Conservation (phyloP, 495 filamentous ascomycete species). For the Podospora comata region DNA sequence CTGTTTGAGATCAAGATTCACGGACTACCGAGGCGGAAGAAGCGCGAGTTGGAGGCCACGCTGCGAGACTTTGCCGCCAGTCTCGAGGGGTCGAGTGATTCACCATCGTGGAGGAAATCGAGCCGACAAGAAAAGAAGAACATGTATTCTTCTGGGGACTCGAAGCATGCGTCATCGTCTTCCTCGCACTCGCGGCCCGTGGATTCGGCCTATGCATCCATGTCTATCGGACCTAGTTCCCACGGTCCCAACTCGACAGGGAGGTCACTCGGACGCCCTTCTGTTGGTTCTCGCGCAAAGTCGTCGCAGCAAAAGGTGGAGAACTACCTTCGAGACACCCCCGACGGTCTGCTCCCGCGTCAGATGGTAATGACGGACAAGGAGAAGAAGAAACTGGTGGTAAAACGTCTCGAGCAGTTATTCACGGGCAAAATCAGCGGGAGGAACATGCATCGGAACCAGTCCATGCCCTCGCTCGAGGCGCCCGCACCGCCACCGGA, state of each 20-base stretch:
- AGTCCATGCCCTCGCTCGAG: conserved; percentile 25
- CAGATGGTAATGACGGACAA: conserved; percentile 57
- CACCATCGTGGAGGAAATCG: conserved; percentile 32
- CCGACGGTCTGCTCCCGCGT: conserved; percentile 55
- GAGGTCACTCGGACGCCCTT: conserved; percentile 27
- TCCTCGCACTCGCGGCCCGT: conserved; percentile 55
- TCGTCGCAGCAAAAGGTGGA: conserved; percentile 52
- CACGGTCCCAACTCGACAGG: conserved; percentile 36
- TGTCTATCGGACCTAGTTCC: conserved; percentile 52
- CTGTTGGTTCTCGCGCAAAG: conserved; percentile 23
- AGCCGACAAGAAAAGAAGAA: conserved; percentile 32
- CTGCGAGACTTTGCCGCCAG: conserved; percentile 62
- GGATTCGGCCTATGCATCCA: conserved; percentile 74
- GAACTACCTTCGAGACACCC: conserved; percentile 60
- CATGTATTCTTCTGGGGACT: conserved; percentile 32
- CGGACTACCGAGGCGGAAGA: conserved; percentile 61
- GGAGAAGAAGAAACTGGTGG: conserved; percentile 67
- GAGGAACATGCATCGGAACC: conserved; percentile 18
- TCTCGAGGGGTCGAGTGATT: conserved; percentile 46
- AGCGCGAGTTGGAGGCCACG: conserved; percentile 68
- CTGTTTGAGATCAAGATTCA: conserved; percentile 76
- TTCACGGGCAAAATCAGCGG: conserved; percentile 66
- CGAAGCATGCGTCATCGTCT: conserved; percentile 48
- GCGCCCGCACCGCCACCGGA: conserved; percentile 7
- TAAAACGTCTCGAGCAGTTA: conserved; percentile 67